Evolutionary conservation across 352 stramenopile species (phyloP).

Genomic region (Phytophthora quininea): DNA sequence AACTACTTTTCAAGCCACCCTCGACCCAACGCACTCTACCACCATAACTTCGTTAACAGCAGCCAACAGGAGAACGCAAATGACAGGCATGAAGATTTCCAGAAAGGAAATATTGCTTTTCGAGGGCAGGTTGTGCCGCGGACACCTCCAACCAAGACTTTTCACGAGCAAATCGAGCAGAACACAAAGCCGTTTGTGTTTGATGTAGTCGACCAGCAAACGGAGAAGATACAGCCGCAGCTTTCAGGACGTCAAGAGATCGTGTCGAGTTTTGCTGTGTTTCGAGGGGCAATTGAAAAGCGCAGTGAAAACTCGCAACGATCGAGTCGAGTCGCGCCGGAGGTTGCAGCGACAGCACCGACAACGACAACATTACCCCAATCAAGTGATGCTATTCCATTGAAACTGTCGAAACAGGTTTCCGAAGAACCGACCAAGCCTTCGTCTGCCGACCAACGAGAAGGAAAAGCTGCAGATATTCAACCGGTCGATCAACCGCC

Average conservation of each 20-base stretch:
- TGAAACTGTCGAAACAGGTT: neutral
- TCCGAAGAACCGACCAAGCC: neutral
- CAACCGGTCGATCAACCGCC: neutral
- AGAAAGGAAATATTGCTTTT: slow-evolving; percentile 67
- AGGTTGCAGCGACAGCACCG: neutral
- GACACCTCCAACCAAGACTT: slow-evolving; percentile 13
- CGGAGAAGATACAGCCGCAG: neutral
- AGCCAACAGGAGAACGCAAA: neutral
- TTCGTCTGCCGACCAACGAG: too few relatives aligned
- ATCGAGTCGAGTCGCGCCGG: slow-evolving; percentile 19
- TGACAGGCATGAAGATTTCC: slow-evolving; percentile 23
- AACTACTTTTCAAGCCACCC: slow-evolving; percentile 43
- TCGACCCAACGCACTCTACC: slow-evolving; percentile 52
- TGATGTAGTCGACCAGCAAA: slow-evolving; percentile 9
- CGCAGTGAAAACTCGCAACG: slow-evolving; percentile 11
- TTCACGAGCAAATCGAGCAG: slow-evolving; percentile 36
- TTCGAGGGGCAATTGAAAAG: slow-evolving; percentile 36
- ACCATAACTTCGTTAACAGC: slow-evolving; percentile 44
- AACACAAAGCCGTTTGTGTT: slow-evolving; percentile 45
- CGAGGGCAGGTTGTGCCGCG: slow-evolving; percentile 41
- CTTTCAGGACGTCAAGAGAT: slow-evolving; percentile 19
- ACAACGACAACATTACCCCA: neutral
- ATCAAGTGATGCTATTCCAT: neutral
- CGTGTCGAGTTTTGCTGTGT: slow-evolving; percentile 35
- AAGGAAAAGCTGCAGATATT: neutral